Conservation (phyloP, 805 yeast species). For the Wickerhamiella vanderwaltii region DNA sequence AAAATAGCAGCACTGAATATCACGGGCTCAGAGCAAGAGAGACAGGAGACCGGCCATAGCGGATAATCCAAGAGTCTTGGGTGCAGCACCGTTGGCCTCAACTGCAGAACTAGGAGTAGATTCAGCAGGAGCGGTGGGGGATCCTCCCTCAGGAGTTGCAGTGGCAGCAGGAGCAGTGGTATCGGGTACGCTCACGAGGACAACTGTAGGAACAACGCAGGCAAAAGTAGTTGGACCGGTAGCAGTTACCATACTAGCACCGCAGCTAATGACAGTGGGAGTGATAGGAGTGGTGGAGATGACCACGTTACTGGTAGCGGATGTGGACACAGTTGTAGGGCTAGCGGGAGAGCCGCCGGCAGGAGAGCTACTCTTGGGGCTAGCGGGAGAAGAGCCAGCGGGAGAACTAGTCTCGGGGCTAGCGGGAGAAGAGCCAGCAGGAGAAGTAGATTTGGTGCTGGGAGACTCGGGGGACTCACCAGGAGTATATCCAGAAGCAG, state of each 20-base stretch:
- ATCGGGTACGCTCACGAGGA: slow-evolving; percentile 4
- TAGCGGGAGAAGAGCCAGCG: not conserved
- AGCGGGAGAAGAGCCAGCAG: not conserved
- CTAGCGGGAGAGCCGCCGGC: not conserved
- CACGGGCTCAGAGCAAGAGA: slow-evolving; percentile 4
- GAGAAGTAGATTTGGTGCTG: not conserved
- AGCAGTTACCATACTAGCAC: slow-evolving; percentile 3
- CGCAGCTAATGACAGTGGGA: slow-evolving; percentile 10
- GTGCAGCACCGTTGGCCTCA: slow-evolving; percentile 2
- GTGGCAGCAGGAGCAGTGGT: not conserved
- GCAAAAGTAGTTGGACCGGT: slow-evolving; percentile 4
- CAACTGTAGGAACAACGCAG: slow-evolving; percentile 5
- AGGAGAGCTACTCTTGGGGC: not conserved
- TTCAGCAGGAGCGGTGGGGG: slow-evolving; percentile 6
- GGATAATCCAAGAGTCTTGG: not conserved
- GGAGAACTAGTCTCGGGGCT: not conserved
- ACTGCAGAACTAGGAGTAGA: not conserved
- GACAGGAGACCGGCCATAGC: slow-evolving; percentile 3
- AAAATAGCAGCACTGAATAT: too few relatives aligned
- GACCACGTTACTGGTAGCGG: slow-evolving; percentile 1
- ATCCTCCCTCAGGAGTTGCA: slow-evolving; percentile 2
- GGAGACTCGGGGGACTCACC: not conserved
- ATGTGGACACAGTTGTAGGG: not conserved
- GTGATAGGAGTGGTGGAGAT: slow-evolving; percentile 3
- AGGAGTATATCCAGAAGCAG: not conserved